phyloP scores from a whole-genome alignment of 768 basidiomycete genomes.

The Xerocomellus intermedius region DNA sequence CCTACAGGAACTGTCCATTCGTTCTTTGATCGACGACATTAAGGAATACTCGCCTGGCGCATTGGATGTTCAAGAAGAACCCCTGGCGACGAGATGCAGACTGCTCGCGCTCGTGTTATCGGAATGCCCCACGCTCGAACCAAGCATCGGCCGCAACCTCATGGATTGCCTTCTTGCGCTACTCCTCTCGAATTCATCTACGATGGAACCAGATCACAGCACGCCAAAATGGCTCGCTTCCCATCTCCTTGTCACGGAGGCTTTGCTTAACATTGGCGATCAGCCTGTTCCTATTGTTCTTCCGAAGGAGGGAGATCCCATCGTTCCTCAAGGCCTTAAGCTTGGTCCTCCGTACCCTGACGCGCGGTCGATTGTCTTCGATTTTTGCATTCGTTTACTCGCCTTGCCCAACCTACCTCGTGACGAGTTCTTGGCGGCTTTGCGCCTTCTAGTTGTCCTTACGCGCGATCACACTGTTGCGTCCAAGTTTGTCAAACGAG shows the following conservation, averaged over 20 bases:
- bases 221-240: slow-evolving; percentile 87
- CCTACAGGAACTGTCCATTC: slow-evolving; percentile 64
- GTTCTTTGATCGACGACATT: slow-evolving; percentile 75
- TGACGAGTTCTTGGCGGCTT: slow-evolving; percentile 78
- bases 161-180: slow-evolving; percentile 70
- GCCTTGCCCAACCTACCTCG: slow-evolving; percentile 59
- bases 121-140: slow-evolving; percentile 64
- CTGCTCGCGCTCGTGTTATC: slow-evolving; percentile 81
- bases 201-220: slow-evolving; percentile 49
- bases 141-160: slow-evolving; percentile 53
- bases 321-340: slow-evolving; percentile 48
- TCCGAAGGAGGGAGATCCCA: slow-evolving; percentile 70
- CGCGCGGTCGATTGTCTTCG: slow-evolving; percentile 66
- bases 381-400: slow-evolving; percentile 74
- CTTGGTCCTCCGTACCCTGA: slow-evolving; percentile 62
- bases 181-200: slow-evolving; percentile 54
- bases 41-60: slow-evolving; percentile 62
- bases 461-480: slow-evolving; percentile 71
- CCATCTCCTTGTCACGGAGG: slow-evolving; percentile 82
- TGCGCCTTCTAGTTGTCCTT: slow-evolving; percentile 82
- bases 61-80: slow-evolving; percentile 70
- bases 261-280: slow-evolving; percentile 72
- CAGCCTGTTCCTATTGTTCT: slow-evolving; percentile 63
- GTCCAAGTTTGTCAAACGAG: slow-evolving; percentile 61
- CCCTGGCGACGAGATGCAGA: slow-evolving; percentile 78